Percentiles rank a stretch among this genome's conserved stretches.
Evolutionary conservation across 192 early-diverging fungal species (phyloP).

Genomic region (Coemansia sp.): DNA sequence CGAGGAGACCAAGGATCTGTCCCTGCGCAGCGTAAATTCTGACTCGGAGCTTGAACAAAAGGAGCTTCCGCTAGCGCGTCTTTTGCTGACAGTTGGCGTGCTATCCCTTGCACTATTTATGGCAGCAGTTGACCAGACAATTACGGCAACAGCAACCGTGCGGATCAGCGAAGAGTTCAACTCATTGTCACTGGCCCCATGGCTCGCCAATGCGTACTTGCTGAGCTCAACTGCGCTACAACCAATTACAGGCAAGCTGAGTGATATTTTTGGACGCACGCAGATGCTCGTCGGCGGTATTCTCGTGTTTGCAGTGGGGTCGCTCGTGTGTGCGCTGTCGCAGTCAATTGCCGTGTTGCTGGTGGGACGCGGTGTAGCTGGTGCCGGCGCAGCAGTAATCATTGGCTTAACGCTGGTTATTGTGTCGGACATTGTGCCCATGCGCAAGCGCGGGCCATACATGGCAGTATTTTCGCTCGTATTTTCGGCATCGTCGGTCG

Average conservation of each 20-base stretch:
- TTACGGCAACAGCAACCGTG: slow-evolving; percentile 69
- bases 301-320: slow-evolving; percentile 58
- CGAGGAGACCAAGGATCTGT: slow-evolving; percentile 11
- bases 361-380: slow-evolving; percentile 63
- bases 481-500: slow-evolving; percentile 61
- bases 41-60: background rate
- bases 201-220: slow-evolving; percentile 76
- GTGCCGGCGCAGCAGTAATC: slow-evolving; percentile 67
- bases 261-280: slow-evolving; percentile 83
- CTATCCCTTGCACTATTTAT: slow-evolving; percentile 61
- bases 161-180: slow-evolving; percentile 64
- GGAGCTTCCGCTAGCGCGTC: slow-evolving; percentile 28
- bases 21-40: slow-evolving; percentile 23
- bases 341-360: slow-evolving; percentile 66
- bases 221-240: slow-evolving; percentile 74
- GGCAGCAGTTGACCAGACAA: slow-evolving; percentile 71
- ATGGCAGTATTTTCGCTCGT: slow-evolving; percentile 61
- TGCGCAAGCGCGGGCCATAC: slow-evolving; percentile 65
- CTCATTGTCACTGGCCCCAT: slow-evolving; percentile 62
- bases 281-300: slow-evolving; percentile 57
- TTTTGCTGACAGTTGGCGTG: slow-evolving; percentile 34
- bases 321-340: slow-evolving; percentile 58
- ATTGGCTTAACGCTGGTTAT: slow-evolving; percentile 67
- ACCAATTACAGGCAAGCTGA: slow-evolving; percentile 74
- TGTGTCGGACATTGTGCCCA: slow-evolving; percentile 68